Percentiles rank a stretch among this genome's conserved stretches.
These are phyloP conservation scores for Coleophoma crateriformis DNA, from an alignment of 2,329 filamentous ascomycete genomes.

Conservation along the genomic window DNA sequence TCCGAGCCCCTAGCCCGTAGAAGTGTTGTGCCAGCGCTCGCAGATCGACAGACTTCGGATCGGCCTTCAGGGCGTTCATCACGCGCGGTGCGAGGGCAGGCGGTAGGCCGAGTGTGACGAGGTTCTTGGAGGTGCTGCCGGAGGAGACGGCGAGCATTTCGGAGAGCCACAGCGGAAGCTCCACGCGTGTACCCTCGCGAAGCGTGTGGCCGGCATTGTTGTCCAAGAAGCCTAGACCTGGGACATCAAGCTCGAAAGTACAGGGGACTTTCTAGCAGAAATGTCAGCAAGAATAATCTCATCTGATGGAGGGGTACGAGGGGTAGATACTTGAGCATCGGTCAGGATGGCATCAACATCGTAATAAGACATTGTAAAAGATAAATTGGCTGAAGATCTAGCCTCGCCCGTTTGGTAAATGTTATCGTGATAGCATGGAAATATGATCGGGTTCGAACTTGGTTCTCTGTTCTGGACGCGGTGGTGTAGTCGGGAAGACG, in stretches of 20 bases:
- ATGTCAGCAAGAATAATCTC: neutral
- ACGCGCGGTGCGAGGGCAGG: slow-evolving; percentile 72
- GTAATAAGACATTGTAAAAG: slow-evolving; percentile 65
- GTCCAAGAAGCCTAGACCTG: slow-evolving; percentile 83
- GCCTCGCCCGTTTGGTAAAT: neutral
- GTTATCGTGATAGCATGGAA: neutral
- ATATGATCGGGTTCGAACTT: neutral
- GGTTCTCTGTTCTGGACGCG: neutral
- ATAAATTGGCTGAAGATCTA: too few species aligned
- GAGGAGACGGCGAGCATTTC: slow-evolving; percentile 81
- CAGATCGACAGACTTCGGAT: slow-evolving; percentile 79
- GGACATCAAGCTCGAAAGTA: slow-evolving; percentile 86
- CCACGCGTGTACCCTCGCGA: slow-evolving; percentile 73
- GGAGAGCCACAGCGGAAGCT: slow-evolving; percentile 88
- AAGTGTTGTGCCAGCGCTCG: slow-evolving; percentile 82
- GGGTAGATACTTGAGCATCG: slow-evolving; percentile 62
- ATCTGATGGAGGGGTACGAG: slow-evolving; percentile 1
- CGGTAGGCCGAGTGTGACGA: slow-evolving; percentile 79
- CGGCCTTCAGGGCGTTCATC: slow-evolving; percentile 83
- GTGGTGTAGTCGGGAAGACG: neutral
- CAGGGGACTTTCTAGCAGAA: slow-evolving; percentile 78
- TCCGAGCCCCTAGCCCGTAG: slow-evolving; percentile 77
- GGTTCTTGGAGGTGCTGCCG: slow-evolving; percentile 40
- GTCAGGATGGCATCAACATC: slow-evolving; percentile 80
- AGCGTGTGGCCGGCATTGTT: slow-evolving; percentile 68